Percentiles rank a stretch among this genome's conserved stretches.
Evolutionary conservation across 495 filamentous ascomycete genomes (phyloP).

Genomic region (Xylaria palmicola): DNA sequence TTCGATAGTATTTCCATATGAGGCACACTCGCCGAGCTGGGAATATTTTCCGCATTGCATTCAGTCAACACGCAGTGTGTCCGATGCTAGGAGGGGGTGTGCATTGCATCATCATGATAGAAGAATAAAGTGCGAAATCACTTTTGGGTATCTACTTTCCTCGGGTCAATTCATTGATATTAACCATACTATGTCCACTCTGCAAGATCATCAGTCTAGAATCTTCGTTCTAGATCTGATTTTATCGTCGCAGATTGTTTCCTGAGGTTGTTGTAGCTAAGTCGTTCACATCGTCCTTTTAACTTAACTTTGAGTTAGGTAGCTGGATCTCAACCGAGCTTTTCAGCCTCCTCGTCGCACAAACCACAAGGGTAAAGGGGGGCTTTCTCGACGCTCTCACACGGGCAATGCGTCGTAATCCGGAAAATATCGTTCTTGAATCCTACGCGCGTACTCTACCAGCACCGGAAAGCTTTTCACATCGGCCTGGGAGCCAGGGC

Average conservation of each 20-base stretch:
- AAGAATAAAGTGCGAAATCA: background rate
- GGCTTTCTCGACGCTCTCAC: background rate
- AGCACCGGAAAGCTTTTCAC: slow-evolving; percentile 48
- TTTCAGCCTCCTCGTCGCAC: too few species aligned
- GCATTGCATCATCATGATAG: too few species aligned
- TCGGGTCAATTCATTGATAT: background rate
- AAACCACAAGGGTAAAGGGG: too few species aligned
- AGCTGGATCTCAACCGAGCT: too few species aligned
- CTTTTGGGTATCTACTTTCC: background rate
- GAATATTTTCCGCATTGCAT: background rate
- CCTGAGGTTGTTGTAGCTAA: too few species aligned
- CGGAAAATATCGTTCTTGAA: slow-evolving; percentile 58
- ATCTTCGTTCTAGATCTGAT: too few species aligned
- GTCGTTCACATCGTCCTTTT: too few species aligned
- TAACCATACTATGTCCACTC: background rate
- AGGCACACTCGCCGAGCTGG: background rate
- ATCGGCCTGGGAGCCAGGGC: slow-evolving; percentile 43
- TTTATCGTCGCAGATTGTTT: too few species aligned
- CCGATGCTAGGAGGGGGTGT: background rate
- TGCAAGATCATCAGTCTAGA: too few species aligned
- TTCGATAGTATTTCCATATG: background rate
- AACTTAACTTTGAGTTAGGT: too few species aligned
- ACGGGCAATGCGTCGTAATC: slow-evolving; percentile 48
- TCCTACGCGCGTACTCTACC: slow-evolving; percentile 56
- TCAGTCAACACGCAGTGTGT: background rate